These are phyloP conservation scores for Candida silvicultrix DNA, from an alignment of 805 yeast genomes.

Conservation along the genomic window DNA sequence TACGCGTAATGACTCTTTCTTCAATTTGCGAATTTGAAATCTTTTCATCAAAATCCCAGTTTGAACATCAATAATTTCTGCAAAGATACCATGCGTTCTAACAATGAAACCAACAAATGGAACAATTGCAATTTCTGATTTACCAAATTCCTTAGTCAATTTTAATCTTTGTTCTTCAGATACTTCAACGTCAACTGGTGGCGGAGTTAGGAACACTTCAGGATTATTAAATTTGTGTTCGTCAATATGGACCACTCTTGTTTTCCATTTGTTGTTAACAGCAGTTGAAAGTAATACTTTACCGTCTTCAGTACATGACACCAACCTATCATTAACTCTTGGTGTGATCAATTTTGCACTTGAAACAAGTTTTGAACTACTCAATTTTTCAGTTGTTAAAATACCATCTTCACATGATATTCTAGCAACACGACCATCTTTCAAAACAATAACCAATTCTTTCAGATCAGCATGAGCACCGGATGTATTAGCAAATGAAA, in stretches of 20 bases:
- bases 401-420: conserved; percentile 46
- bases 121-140: conserved; percentile 41
- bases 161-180: not conserved
- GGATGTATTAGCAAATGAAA: conserved; percentile 18
- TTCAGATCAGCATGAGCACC: conserved; percentile 14
- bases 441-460: conserved; percentile 46
- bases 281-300: conserved; percentile 52
- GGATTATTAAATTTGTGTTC: conserved; percentile 29
- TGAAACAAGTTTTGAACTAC: conserved; percentile 33
- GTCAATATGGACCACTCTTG: conserved; percentile 42
- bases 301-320: conserved; percentile 44
- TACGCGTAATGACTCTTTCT: conserved; percentile 49
- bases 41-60: conserved; percentile 65
- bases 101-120: conserved; percentile 74
- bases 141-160: conserved; percentile 12
- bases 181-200: not conserved
- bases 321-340: conserved; percentile 66
- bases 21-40: conserved; percentile 57
- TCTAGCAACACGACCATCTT: conserved; percentile 42
- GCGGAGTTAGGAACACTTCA: not conserved
- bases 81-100: conserved; percentile 45
- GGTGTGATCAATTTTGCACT: conserved; percentile 61
- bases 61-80: conserved; percentile 71
- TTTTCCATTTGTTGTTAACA: conserved; percentile 60
- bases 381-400: conserved; percentile 26